These are phyloP conservation scores for Cutaneotrichosporon daszewskae DNA, from an alignment of 1,284 basidiomycete species.

Conservation along the genomic window DNA sequence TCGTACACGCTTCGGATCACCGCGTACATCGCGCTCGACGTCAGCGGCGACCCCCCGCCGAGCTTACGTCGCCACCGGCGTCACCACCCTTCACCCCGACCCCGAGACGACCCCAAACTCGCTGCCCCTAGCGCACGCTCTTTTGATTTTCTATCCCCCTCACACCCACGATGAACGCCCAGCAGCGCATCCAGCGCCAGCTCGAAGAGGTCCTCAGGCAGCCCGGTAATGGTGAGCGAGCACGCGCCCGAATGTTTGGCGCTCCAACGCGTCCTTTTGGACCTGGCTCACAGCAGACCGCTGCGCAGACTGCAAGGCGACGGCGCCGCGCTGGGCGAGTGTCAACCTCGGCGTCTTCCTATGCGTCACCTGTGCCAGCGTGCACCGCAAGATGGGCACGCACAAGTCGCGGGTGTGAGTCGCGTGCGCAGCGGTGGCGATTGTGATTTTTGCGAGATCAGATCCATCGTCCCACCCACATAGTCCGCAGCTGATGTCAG, in stretches of 20 bases:
- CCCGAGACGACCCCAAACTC: no score
- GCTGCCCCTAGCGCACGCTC: no score
- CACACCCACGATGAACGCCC: conserved; percentile 20
- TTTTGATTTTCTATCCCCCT: no score
- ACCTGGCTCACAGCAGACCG: conserved; percentile 23
- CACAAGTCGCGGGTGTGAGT: conserved; percentile 45
- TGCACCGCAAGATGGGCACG: conserved; percentile 46
- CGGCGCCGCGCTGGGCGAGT: conserved; percentile 43
- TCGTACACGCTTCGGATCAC: no score
- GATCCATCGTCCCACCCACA: background rate
- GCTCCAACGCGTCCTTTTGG: no score
- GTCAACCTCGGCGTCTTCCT: conserved; percentile 45
- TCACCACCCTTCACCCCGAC: no score
- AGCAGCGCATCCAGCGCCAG: conserved; percentile 40
- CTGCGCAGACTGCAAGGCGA: conserved; percentile 44
- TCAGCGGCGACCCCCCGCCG: no score
- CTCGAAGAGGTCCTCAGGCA: conserved; percentile 40
- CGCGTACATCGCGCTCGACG: no score
- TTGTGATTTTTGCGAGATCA: no score
- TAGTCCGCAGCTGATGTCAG: conserved; percentile 15
- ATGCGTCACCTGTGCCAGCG: conserved; percentile 38
- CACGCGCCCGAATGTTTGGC: background rate
- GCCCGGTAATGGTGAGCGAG: conserved; percentile 44
- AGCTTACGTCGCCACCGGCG: no score
- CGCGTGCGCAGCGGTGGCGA: background rate